These are phyloP conservation scores for Coemansia sp. DNA, from an alignment of 192 early-diverging fungal genomes.

Conservation along the genomic window DNA sequence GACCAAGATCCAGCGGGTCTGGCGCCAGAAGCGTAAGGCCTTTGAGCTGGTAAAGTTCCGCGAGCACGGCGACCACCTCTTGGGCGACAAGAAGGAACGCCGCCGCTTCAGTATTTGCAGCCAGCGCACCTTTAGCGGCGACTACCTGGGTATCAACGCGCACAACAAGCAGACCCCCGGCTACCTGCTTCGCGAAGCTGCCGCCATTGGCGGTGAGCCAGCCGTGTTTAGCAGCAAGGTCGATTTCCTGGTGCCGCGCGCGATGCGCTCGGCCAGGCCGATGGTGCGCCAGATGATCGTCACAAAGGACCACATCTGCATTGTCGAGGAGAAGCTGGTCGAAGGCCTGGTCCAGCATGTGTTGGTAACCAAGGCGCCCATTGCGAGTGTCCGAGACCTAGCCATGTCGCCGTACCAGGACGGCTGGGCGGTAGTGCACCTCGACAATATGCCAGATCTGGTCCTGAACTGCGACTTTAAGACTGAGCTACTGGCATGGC, in stretches of 20 bases:
- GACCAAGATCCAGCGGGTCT: constrained; percentile 67
- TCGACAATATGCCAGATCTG: constrained; percentile 55
- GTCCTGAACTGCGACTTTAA: constrained; percentile 63
- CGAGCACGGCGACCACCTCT: constrained; percentile 87
- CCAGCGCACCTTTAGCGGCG: constrained; percentile 83
- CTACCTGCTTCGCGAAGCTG: constrained; percentile 29
- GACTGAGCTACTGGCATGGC: constrained; percentile 64
- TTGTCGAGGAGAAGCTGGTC: constrained; percentile 56
- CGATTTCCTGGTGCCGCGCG: constrained; percentile 59
- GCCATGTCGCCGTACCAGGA: constrained; percentile 67
- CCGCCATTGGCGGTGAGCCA: constrained; percentile 43
- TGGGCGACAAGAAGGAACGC: constrained; percentile 86
- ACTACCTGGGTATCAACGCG: constrained; percentile 71
- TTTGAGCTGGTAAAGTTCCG: constrained; percentile 87
- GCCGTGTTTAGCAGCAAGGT: constrained; percentile 59
- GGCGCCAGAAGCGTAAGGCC: constrained; percentile 72
- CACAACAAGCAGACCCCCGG: constrained; percentile 13
- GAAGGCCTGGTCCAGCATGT: constrained; percentile 49
- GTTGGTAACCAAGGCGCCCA: constrained; percentile 51
- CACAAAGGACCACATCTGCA: constrained; percentile 54
- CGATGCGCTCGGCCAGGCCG: constrained; percentile 67
- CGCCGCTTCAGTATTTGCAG: constrained; percentile 77
- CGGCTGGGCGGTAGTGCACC: constrained; percentile 64
- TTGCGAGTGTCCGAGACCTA: constrained; percentile 53
- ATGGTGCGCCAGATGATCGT: constrained; percentile 67